Evolutionary conservation across 495 filamentous ascomycete species (phyloP).

Genomic region (Aspergillus conjunctus): DNA sequence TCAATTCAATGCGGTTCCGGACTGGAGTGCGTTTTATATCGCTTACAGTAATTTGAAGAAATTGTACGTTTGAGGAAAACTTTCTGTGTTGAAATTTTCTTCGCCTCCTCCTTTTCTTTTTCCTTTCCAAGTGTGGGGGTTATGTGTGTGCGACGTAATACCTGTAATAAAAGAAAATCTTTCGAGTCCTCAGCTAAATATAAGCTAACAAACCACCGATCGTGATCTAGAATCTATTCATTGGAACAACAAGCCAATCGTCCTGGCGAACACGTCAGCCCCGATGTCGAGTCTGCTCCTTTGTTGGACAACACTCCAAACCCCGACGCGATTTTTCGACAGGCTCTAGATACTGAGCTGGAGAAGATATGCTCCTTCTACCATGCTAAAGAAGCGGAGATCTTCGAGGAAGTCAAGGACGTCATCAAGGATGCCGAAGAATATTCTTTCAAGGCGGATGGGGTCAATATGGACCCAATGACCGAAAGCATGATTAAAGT

Average conservation of each 20-base stretch:
- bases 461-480: conserved; percentile 56
- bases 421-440: conserved; percentile 73
- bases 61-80: conserved; percentile 61
- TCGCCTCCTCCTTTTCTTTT: conserved; percentile 2
- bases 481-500: conserved; percentile 51
- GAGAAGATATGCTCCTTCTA: conserved; percentile 95
- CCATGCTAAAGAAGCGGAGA: conserved; percentile 79
- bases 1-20: conserved; percentile 98
- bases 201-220: conserved; percentile 30
- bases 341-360: conserved; percentile 82
- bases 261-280: conserved; percentile 47
- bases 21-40: conserved; percentile 98
- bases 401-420: conserved; percentile 77
- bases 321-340: conserved; percentile 75
- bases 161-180: neutral
- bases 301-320: conserved; percentile 66
- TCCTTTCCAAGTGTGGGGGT: neutral
- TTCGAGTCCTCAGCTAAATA: conserved; percentile 2
- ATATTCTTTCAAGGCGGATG: conserved; percentile 66
- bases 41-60: conserved; percentile 99
- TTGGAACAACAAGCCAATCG: conserved; percentile 75
- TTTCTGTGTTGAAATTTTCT: conserved; percentile 4
- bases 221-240: conserved; percentile 73
- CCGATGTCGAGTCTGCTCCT: conserved; percentile 82
- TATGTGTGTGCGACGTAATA: neutral